Conservation (phyloP, 1,139 yeast species). For the Meyerozyma guilliermondii region DNA sequence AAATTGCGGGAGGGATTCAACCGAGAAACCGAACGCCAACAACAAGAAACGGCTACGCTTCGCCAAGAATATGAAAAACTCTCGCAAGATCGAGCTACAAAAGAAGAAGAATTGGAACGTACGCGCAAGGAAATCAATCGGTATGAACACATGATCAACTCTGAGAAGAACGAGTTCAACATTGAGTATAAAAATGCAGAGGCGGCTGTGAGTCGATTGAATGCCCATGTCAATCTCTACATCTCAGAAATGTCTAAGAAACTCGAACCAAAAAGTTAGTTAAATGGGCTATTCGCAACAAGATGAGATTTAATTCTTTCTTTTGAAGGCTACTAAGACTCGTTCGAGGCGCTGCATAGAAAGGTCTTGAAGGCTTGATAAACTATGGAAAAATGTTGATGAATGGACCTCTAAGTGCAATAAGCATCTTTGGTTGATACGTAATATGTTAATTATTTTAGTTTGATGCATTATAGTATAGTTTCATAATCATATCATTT, state of each 20-base stretch:
- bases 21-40: conserved; percentile 41
- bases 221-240: conserved; percentile 47
- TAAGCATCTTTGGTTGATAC: too few relatives aligned
- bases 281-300: too few relatives aligned
- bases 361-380: too few relatives aligned
- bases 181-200: conserved; percentile 51
- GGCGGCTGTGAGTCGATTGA: conserved; percentile 49
- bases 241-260: conserved; percentile 43
- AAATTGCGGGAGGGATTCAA: conserved; percentile 47
- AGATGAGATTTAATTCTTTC: too few relatives aligned
- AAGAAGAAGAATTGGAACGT: conserved; percentile 48
- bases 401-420: too few relatives aligned
- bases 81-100: conserved; percentile 45
- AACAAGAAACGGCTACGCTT: conserved; percentile 40
- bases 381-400: too few relatives aligned
- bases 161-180: conserved; percentile 42
- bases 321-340: too few relatives aligned
- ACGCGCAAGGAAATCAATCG: conserved; percentile 43
- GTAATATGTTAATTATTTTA: background rate
- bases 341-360: too few relatives aligned
- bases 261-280: conserved; percentile 17
- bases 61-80: conserved; percentile 44
- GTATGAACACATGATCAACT: conserved; percentile 43
- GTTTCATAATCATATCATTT: background rate
- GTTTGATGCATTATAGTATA: too few relatives aligned